phyloP scores from a whole-genome alignment of 1,139 yeast species.

The Yamadazyma triangularis region DNA sequence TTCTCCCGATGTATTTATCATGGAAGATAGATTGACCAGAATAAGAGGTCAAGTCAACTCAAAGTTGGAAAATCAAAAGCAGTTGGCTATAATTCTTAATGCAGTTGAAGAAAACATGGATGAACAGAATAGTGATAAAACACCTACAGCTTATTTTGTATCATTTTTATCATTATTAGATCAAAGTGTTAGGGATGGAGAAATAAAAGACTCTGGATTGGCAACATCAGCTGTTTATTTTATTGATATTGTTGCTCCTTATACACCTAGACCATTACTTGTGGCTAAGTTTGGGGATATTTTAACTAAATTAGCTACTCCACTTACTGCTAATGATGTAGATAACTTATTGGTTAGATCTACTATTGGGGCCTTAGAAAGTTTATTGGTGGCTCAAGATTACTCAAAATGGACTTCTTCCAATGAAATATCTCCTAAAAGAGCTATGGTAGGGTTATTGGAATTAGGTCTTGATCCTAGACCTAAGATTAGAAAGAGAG shows the following conservation, averaged over 20 bases:
- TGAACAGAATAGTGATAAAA: slow-evolving; percentile 59
- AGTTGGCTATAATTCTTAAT: slow-evolving; percentile 61
- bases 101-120: slow-evolving; percentile 88
- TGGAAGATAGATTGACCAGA: slow-evolving; percentile 65
- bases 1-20: slow-evolving; percentile 37
- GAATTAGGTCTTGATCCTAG: slow-evolving; percentile 82
- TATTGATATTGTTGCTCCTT: slow-evolving; percentile 75
- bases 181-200: slow-evolving; percentile 58
- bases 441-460: slow-evolving; percentile 77
- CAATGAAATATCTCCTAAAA: slow-evolving; percentile 65
- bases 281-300: slow-evolving; percentile 73
- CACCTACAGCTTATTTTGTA: slow-evolving; percentile 75
- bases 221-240: slow-evolving; percentile 79
- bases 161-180: slow-evolving; percentile 79
- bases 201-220: slow-evolving; percentile 52
- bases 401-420: slow-evolving; percentile 61
- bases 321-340: slow-evolving; percentile 62
- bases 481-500: slow-evolving; percentile 95
- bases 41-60: slow-evolving; percentile 70
- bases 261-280: slow-evolving; percentile 63
- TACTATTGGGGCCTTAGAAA: slow-evolving; percentile 80
- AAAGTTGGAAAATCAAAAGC: slow-evolving; percentile 80
- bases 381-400: slow-evolving; percentile 77
- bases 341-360: slow-evolving; percentile 84
- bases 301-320: slow-evolving; percentile 75